Evolutionary conservation across 176 grass and related monocot species (phyloP).

Genomic region (Lolium rigidum): DNA sequence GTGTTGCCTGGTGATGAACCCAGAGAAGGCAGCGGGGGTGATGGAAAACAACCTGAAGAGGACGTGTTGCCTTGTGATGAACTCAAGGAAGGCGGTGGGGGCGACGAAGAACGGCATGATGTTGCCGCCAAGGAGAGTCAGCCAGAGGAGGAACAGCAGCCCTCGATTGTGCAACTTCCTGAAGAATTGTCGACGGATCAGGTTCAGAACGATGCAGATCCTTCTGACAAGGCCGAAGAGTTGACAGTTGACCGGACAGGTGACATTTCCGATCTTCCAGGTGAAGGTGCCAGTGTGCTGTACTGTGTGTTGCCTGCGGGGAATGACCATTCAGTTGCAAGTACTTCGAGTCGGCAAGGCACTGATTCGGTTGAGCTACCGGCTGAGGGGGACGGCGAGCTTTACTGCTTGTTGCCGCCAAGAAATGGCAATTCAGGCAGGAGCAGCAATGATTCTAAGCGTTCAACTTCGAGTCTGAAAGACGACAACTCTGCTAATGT

Average conservation of each 20-base stretch:
- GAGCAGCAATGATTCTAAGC: slow-evolving; percentile 50
- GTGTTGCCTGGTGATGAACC: slow-evolving; percentile 9
- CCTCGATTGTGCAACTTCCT: slow-evolving; percentile 1
- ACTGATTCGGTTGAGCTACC: slow-evolving; percentile 32
- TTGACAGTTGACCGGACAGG: slow-evolving; percentile 1
- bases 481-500: background rate
- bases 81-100: background rate
- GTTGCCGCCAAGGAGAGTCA: background rate
- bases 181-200: slow-evolving; percentile 4
- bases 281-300: slow-evolving; percentile 50
- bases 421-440: slow-evolving; percentile 51
- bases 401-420: slow-evolving; percentile 66
- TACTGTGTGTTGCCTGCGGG: slow-evolving; percentile 54
- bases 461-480: slow-evolving; percentile 38
- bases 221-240: slow-evolving; percentile 21
- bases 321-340: slow-evolving; percentile 44
- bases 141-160: slow-evolving; percentile 6
- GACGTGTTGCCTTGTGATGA: slow-evolving; percentile 1
- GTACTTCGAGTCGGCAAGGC: slow-evolving; percentile 44
- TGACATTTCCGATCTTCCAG: slow-evolving; percentile 41
- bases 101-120: slow-evolving; percentile 26
- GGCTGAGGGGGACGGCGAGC: slow-evolving; percentile 51
- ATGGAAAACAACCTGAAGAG: background rate
- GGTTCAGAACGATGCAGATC: background rate
- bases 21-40: background rate